These are phyloP conservation scores for Fraxinus greggii DNA, from an alignment of 305 asterid genomes.

Conservation along the genomic window DNA sequence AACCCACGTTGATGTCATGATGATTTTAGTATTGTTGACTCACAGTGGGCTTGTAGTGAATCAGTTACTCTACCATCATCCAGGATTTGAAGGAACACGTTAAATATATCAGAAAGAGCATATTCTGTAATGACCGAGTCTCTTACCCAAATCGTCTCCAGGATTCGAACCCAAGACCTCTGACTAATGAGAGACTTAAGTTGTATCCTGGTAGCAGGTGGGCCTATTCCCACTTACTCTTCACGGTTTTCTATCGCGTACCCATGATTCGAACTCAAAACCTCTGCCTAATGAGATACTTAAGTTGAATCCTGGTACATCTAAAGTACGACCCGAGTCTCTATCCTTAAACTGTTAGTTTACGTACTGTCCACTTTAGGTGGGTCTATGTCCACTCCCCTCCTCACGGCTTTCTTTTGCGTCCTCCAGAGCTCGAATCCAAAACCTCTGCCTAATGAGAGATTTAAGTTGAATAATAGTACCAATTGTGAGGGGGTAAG, in stretches of 20 bases:
- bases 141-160: neutral
- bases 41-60: slow-evolving; percentile 81
- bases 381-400: neutral
- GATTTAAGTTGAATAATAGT: neutral
- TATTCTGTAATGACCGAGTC: slow-evolving; percentile 41
- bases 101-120: slow-evolving; percentile 86
- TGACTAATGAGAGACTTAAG: neutral
- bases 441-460: neutral
- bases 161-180: neutral
- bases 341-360: neutral
- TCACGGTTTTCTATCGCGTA: too few species aligned
- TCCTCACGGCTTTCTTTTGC: neutral
- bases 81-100: slow-evolving; percentile 82
- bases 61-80: slow-evolving; percentile 96
- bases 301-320: neutral
- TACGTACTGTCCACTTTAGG: neutral
- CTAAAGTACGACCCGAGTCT: neutral
- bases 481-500: neutral
- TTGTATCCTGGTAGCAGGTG: too few species aligned
- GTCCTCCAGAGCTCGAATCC: too few species aligned
- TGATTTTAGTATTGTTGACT: slow-evolving; percentile 73
- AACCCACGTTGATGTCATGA: slow-evolving; percentile 97
- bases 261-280: too few species aligned
- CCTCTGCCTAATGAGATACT: neutral
- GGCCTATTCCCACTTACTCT: too few species aligned